A percentile compares a stretch with the other conserved stretches of the same genome.
Evolutionary conservation across 805 yeast genomes (phyloP).

Genomic region (Sungouiozyma intestinalis): DNA sequence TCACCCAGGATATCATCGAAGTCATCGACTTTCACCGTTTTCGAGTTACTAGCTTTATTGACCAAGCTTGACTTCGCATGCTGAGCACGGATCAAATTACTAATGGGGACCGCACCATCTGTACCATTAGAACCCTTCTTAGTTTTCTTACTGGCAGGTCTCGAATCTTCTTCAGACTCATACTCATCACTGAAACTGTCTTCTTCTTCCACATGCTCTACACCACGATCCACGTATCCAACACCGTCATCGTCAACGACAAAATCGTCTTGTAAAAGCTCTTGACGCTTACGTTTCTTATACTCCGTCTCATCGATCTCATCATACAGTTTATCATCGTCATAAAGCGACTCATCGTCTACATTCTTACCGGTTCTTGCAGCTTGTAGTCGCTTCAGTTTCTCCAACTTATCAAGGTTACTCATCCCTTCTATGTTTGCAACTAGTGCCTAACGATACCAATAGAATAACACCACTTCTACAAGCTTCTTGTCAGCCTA

Average conservation of each 20-base stretch:
- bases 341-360: constrained; percentile 31
- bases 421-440: too few relatives aligned
- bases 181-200: constrained; percentile 55
- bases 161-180: constrained; percentile 21
- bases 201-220: constrained; percentile 56
- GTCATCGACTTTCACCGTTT: constrained; percentile 39
- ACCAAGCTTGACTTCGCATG: constrained; percentile 16
- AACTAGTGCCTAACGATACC: neutral
- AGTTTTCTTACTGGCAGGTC: constrained; percentile 19
- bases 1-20: constrained; percentile 65
- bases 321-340: constrained; percentile 57
- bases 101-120: constrained; percentile 21
- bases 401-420: constrained; percentile 41
- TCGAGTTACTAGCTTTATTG: constrained; percentile 21
- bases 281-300: constrained; percentile 65
- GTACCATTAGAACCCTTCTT: constrained; percentile 6
- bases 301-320: constrained; percentile 77
- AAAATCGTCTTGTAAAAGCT: constrained; percentile 80
- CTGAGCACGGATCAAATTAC: constrained; percentile 41
- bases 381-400: constrained; percentile 50
- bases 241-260: constrained; percentile 90
- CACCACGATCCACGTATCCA: constrained; percentile 91
- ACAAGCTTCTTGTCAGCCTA: neutral
- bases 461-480: neutral
- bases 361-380: constrained; percentile 32